phyloP scores from a whole-genome alignment of 768 basidiomycete genomes.

The Trametes maxima region DNA sequence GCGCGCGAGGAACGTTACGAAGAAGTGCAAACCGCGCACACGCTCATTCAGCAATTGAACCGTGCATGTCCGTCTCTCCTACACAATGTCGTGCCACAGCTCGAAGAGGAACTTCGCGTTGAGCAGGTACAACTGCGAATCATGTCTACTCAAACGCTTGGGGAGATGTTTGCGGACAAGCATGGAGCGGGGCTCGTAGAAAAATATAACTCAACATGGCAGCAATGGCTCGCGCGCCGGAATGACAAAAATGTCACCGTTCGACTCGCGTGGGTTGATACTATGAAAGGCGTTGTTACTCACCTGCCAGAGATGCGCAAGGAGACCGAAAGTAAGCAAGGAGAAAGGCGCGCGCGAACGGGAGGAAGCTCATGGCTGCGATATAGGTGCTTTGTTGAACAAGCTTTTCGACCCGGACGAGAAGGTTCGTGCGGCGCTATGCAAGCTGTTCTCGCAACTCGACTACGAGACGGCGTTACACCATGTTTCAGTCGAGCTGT shows the following conservation, averaged over 20 bases:
- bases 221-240: conserved; percentile 75
- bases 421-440: conserved; percentile 82
- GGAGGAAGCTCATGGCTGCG: background rate
- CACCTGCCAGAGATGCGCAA: conserved; percentile 68
- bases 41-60: conserved; percentile 82
- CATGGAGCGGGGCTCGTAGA: conserved; percentile 70
- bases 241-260: conserved; percentile 75
- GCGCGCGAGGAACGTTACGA: conserved; percentile 64
- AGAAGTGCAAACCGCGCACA: conserved; percentile 77
- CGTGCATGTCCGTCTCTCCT: conserved; percentile 79
- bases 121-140: conserved; percentile 71
- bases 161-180: conserved; percentile 87
- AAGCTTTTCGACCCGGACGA: conserved; percentile 91
- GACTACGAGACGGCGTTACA: conserved; percentile 93
- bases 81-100: conserved; percentile 88
- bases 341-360: background rate
- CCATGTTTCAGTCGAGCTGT: conserved; percentile 64
- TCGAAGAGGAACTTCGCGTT: conserved; percentile 87
- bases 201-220: conserved; percentile 87
- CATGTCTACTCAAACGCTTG: conserved; percentile 85
- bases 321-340: conserved; percentile 64
- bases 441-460: conserved; percentile 76
- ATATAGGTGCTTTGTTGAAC: conserved; percentile 54
- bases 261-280: conserved; percentile 79
- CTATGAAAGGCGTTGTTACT: conserved; percentile 58